Conservation (phyloP, 257 asterid species). For the Solanum neorickii region DNA sequence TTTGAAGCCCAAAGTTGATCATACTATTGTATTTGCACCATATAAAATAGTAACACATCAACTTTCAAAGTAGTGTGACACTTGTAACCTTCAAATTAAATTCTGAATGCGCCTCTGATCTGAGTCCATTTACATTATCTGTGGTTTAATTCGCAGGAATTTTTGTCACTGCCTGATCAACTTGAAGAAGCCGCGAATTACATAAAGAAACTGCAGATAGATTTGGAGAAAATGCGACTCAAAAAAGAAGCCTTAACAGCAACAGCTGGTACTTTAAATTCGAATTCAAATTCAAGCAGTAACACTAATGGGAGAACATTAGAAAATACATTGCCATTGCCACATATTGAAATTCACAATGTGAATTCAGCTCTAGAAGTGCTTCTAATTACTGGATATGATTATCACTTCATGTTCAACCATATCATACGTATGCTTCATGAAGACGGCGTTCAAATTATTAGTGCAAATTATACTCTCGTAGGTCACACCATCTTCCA, state of each 20-base stretch:
- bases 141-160: slow-evolving; percentile 21
- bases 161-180: slow-evolving; percentile 44
- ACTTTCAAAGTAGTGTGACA: background rate
- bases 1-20: background rate
- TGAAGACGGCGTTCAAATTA: slow-evolving; percentile 53
- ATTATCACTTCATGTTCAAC: slow-evolving; percentile 37
- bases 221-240: slow-evolving; percentile 49
- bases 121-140: background rate
- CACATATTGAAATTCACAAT: slow-evolving; percentile 37
- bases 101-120: background rate
- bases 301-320: background rate
- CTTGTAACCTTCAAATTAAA: background rate
- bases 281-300: background rate
- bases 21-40: background rate
- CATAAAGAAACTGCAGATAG: slow-evolving; percentile 36
- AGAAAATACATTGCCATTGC: slow-evolving; percentile 4
- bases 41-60: background rate
- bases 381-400: slow-evolving; percentile 28
- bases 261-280: background rate
- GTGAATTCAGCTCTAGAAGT: slow-evolving; percentile 39
- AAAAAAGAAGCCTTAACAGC: slow-evolving; percentile 19
- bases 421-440: slow-evolving; percentile 37
- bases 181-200: slow-evolving; percentile 48
- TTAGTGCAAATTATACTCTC: slow-evolving; percentile 28
- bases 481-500: slow-evolving; percentile 32